Conservation (phyloP, 202 grass and related monocot species). For the Brachypodium distachyon region DNA sequence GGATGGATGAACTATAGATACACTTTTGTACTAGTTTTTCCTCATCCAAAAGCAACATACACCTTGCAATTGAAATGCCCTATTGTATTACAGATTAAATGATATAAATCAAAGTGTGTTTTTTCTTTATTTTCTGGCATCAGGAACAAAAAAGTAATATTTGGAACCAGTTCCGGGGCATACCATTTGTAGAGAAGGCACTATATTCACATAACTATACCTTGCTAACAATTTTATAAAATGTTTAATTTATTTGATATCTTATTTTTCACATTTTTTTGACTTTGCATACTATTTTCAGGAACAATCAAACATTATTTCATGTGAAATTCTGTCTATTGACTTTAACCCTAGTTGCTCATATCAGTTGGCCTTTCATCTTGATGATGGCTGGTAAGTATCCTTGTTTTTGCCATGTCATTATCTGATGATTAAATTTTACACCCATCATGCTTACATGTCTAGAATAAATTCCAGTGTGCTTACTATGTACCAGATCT, state of each 20-base stretch:
- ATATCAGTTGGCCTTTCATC: slow-evolving; percentile 89
- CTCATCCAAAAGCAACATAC: neutral
- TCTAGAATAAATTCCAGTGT: neutral
- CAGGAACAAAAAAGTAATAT: neutral
- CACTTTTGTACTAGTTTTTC: neutral
- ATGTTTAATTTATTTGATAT: neutral
- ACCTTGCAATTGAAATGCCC: slow-evolving; percentile 1
- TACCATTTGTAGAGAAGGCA: neutral
- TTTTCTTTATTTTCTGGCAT: neutral
- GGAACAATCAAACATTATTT: slow-evolving; percentile 91
- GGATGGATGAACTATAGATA: neutral
- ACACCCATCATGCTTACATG: neutral
- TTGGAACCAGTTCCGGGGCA: neutral
- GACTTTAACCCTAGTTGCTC: slow-evolving; percentile 78
- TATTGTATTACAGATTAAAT: neutral
- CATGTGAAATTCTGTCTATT: slow-evolving; percentile 67
- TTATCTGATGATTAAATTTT: neutral
- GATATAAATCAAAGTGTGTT: neutral
- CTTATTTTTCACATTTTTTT: neutral
- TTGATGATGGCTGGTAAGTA: slow-evolving; percentile 95
- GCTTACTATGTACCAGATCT: neutral
- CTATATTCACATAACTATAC: neutral
- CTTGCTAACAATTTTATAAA: neutral
- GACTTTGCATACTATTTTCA: slow-evolving; percentile 28
- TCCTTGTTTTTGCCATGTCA: neutral